Base-by-base conservation (phyloP, 116 monocot species). In the Papilionanthe hybrid region DNA sequence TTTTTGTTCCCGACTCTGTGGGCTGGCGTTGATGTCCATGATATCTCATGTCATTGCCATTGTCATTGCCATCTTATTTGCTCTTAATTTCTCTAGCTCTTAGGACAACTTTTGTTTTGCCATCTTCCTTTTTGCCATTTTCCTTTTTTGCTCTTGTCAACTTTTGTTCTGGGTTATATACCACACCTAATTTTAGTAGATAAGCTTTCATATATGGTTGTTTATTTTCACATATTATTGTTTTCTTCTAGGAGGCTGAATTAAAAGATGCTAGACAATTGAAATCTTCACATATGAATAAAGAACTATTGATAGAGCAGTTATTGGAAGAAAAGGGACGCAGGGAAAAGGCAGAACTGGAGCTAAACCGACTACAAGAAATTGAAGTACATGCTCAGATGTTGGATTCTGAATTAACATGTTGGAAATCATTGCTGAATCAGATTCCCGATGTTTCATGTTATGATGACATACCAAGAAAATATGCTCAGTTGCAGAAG, bases 251-350 rank as follows among this genome's bases (percentile, higher is more conserved):
- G 98, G 98, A 93, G 85, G 84, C 85, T 72, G 98, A 98, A 85
- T 84, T 98, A 78, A 87, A 79, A 82, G 98, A 98, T 85, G 98
- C 98, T 72, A 90, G 88, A 80, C 91, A 83, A 72, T 67, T 94
- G 73, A 98, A 91, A 85, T 84, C 91, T 83, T 94, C 80, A 85
- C 91, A 93, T 82, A 50, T 81, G 10, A 85, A 91, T 73, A 81
- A 55, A 57, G 97, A 92, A 65, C 80, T 98, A 77, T 77, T 98
- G 57, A 93, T 91, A 74, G 93, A 98, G 86, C 94, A 92, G 77
- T 28, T 94, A 55, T 78, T 88, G 72, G 98, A 94, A 68, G 98
- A 98, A 83, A 89, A 90, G 83, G 79, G 67, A 45, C 83, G 75
- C 50, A 89, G 93, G 82, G 93, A 98, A 60, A 93, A 87, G 83